Conservation (phyloP, 148 eudicot species). For the Cornus kousa region DNA sequence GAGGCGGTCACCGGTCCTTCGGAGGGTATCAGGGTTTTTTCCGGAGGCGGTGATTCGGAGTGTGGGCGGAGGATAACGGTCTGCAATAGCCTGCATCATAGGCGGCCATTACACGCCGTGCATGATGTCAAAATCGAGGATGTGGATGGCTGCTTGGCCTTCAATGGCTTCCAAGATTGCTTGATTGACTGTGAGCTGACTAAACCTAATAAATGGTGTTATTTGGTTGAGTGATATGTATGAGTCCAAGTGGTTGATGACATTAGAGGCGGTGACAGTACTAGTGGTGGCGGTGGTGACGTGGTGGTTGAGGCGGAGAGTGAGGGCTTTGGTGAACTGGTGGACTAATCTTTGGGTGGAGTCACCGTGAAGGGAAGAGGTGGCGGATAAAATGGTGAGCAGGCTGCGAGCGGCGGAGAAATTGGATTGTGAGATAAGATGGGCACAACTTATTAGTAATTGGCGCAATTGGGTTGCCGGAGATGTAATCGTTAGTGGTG, state of each 20-base stretch:
- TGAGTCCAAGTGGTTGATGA: slow-evolving; percentile 7
- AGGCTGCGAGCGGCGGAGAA: too few relatives aligned
- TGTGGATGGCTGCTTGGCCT: slow-evolving; percentile 48
- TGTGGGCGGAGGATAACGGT: slow-evolving; percentile 44
- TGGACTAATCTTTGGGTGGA: too few relatives aligned
- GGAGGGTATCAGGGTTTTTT: slow-evolving; percentile 32
- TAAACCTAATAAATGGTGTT: slow-evolving; percentile 77
- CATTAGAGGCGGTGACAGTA: neutral
- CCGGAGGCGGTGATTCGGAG: slow-evolving; percentile 75
- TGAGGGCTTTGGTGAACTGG: too few relatives aligned
- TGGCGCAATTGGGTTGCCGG: too few relatives aligned
- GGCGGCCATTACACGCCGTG: slow-evolving; percentile 98
- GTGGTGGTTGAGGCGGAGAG: slow-evolving; percentile 37
- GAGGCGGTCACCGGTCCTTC: slow-evolving; percentile 70
- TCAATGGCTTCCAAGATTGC: slow-evolving; percentile 77
- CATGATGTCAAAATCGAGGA: slow-evolving; percentile 80
- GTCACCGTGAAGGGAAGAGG: too few relatives aligned
- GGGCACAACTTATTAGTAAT: too few relatives aligned
- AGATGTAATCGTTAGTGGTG: too few relatives aligned
- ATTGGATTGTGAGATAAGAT: too few relatives aligned
- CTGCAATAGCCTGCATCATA: slow-evolving; percentile 64
- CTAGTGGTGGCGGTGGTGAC: neutral
- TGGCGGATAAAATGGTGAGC: too few relatives aligned
- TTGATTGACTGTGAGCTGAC: slow-evolving; percentile 86
- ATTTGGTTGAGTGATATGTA: slow-evolving; percentile 69